Base-by-base conservation (phyloP, 306 rosid species). In the Castanea mollissima region DNA sequence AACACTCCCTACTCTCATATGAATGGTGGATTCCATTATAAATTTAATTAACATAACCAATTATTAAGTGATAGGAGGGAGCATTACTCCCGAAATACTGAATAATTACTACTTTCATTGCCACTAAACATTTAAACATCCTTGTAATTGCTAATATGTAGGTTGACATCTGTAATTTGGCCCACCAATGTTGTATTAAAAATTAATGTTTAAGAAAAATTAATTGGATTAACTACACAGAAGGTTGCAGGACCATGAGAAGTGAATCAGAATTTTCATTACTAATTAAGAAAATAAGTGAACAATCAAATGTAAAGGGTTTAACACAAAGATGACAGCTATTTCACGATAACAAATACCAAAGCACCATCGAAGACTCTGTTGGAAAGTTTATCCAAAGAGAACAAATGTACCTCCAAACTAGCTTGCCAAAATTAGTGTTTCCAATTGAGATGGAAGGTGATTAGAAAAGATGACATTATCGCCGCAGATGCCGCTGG, bases 401-500 rank as follows among this genome's bases (percentile, higher is more conserved):
- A 65, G 68, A 19, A 70, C 74, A 55, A 62, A 60, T 79, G 75
- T 69, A 69, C 84, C 69, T 76, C 62, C 51, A 59, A 68, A 60
- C 51, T 65, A 77, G 68, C 29, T 60, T 79, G 16, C 70, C 62
- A 68, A 80, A 54, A 35, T 46, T 73, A 35, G 2, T 18, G 12
- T 77, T 55, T 73, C 74, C 54, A 67, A 74, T 73, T 65, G 87
- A 81, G 73, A 38, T 69, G 76, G 27, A 59, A 16, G 69, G 78
- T 71, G 49, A 60, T 69, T 57, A 35, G 19, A 16, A 20, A 74
- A 60, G 73, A 56, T 52, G 78, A 46, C 20, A 83, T 64, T 85
- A 86, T 83, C 88, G 86, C 65, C 94, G 88, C 18, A 93, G 81
- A 68, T 87, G 91, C 69, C 96, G 92, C 97, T 91, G 96, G 74